Conservation (phyloP, 163 green algal species). For the Scenedesmus sp. region DNA sequence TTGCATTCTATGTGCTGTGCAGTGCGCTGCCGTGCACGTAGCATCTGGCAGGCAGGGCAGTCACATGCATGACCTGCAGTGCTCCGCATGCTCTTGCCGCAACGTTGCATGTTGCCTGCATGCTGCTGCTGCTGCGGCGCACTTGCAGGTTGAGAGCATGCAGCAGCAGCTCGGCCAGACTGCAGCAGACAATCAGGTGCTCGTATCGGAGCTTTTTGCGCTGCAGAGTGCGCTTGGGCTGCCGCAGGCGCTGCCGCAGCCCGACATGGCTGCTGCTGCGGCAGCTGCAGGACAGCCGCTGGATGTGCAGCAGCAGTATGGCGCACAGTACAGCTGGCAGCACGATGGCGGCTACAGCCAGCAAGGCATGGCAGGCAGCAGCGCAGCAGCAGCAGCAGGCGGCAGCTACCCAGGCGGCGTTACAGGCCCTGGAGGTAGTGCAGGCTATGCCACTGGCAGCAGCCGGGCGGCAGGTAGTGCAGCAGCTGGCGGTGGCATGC, state of each 20-base stretch:
- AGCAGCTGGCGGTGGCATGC: not conserved
- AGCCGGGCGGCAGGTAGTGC: not conserved
- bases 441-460: not conserved
- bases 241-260: constrained; percentile 29
- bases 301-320: not conserved
- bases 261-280: not conserved
- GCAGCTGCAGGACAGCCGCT: not conserved
- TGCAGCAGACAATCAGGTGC: constrained; percentile 29
- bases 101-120: not conserved
- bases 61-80: not conserved
- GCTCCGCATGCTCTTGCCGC: not conserved
- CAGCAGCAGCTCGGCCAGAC: constrained; percentile 33
- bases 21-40: not conserved
- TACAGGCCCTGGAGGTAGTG: not conserved
- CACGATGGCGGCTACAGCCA: not conserved
- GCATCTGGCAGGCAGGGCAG: not conserved
- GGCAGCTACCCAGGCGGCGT: not conserved
- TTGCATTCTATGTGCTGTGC: not conserved
- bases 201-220: constrained; percentile 3
- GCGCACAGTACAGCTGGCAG: not conserved
- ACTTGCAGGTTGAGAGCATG: constrained; percentile 7
- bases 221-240: constrained; percentile 38
- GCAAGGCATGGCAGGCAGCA: not conserved
- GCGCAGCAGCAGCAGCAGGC: constrained; percentile 19
- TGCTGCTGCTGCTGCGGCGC: not conserved